Evolutionary conservation across 139 green algal genomes (phyloP).

Genomic region (Coelastrella sp.): DNA sequence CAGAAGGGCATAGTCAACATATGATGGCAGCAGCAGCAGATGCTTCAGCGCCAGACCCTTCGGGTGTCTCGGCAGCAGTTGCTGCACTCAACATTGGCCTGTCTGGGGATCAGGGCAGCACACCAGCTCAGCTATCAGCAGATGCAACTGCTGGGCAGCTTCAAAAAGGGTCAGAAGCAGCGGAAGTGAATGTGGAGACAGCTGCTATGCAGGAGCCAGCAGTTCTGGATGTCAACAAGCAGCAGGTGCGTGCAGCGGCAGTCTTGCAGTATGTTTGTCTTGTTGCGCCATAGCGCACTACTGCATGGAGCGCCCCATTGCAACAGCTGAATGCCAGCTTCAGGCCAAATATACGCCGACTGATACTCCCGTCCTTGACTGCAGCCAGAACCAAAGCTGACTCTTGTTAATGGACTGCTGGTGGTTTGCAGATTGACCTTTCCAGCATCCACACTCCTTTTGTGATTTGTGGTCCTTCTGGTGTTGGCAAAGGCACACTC

Average conservation of each 20-base stretch:
- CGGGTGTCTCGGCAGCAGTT: background rate
- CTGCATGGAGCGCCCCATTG: no score
- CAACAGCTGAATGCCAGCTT: no score
- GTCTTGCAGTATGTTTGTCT: no score
- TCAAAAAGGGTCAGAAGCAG: background rate
- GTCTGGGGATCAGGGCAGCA: no score
- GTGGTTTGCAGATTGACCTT: conserved; percentile 34
- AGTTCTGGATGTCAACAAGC: no score
- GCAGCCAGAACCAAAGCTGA: no score
- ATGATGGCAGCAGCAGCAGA: background rate
- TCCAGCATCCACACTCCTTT: conserved; percentile 53
- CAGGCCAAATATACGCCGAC: no score
- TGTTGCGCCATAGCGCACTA: no score
- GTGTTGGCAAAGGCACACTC: conserved; percentile 91
- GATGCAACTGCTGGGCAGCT: background rate
- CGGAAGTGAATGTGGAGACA: background rate
- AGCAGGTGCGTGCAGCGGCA: no score
- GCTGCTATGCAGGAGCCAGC: no score
- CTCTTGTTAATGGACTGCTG: background rate
- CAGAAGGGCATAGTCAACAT: no score
- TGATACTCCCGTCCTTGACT: no score
- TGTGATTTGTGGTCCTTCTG: conserved; percentile 85
- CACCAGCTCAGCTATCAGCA: background rate
- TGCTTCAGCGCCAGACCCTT: background rate
- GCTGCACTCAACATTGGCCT: background rate